phyloP scores from a whole-genome alignment of 352 stramenopile genomes.

The Ophiocytium majus region DNA sequence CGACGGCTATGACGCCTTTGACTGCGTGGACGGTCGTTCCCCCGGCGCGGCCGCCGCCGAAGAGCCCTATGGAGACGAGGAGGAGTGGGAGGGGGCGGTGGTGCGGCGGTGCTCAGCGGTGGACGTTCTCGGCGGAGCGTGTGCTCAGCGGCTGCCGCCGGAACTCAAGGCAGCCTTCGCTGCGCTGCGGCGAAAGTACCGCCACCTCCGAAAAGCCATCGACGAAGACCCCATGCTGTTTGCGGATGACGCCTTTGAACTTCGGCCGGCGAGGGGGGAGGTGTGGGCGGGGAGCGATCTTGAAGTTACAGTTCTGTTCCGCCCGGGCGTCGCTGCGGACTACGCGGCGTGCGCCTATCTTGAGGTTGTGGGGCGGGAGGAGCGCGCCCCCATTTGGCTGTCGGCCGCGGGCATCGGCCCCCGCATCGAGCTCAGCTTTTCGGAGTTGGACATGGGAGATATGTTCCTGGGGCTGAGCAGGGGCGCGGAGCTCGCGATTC shows the following conservation, averaged over 20 bases:
- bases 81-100: background rate
- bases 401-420: slow-evolving; percentile 80
- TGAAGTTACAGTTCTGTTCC: slow-evolving; percentile 80
- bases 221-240: slow-evolving; percentile 87
- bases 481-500: background rate
- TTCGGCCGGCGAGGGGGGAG: slow-evolving; percentile 77
- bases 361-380: slow-evolving; percentile 76
- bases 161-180: slow-evolving; percentile 36
- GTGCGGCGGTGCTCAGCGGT: too few species aligned
- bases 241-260: slow-evolving; percentile 82
- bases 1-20: too few species aligned
- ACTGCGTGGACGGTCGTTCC: too few species aligned
- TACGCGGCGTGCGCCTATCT: slow-evolving; percentile 78
- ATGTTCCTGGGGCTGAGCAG: slow-evolving; percentile 72
- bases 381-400: slow-evolving; percentile 79
- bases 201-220: slow-evolving; percentile 76
- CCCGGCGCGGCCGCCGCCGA: background rate
- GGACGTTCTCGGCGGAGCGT: background rate
- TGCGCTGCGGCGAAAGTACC: slow-evolving; percentile 81
- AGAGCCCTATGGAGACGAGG: background rate
- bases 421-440: slow-evolving; percentile 83
- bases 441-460: slow-evolving; percentile 88
- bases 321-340: slow-evolving; percentile 69
- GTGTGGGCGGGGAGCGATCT: slow-evolving; percentile 86
- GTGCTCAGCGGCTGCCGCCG: slow-evolving; percentile 7